Conservation (phyloP, 176 grass and related monocot species). For the Stipa capillata region DNA sequence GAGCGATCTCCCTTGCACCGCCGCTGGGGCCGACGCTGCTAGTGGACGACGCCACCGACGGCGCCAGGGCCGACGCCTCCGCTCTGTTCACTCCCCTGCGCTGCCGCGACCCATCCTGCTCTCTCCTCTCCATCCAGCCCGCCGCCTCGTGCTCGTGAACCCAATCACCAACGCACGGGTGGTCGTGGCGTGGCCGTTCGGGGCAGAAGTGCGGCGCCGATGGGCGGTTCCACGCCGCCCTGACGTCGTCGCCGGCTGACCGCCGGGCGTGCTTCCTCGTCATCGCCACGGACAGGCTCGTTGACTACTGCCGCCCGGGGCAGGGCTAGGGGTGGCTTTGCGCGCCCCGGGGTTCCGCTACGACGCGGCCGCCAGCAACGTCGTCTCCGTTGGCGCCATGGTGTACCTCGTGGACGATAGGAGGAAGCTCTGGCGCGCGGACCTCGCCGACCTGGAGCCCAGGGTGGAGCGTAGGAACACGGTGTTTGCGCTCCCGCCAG, state of each 20-base stretch:
- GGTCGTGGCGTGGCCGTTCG: constrained; percentile 27
- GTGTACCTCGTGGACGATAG: constrained; percentile 30
- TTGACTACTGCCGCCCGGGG: constrained; percentile 33
- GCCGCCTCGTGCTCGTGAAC: constrained; percentile 20
- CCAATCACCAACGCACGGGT: background rate
- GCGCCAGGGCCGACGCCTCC: no score
- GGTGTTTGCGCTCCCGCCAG: constrained; percentile 3
- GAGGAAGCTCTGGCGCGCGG: constrained; percentile 33
- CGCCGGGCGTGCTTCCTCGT: constrained; percentile 23
- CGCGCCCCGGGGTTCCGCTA: constrained; percentile 28
- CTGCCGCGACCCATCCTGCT: no score
- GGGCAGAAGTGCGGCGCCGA: background rate
- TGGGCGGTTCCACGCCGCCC: constrained; percentile 18
- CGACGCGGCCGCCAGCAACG: constrained; percentile 29
- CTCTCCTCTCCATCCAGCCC: no score
- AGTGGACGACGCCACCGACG: no score
- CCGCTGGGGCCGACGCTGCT: no score
- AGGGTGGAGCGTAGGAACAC: constrained; percentile 26
- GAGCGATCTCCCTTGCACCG: no score
- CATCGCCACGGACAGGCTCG: constrained; percentile 17
- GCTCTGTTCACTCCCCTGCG: no score
- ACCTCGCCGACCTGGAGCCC: constrained; percentile 21
- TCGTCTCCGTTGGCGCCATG: constrained; percentile 4
- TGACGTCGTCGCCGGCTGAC: constrained; percentile 20
- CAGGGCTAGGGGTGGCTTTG: constrained; percentile 11